These are phyloP conservation scores for Epicoccum sorghinum DNA, from an alignment of 2,329 filamentous ascomycete species.

Conservation along the genomic window DNA sequence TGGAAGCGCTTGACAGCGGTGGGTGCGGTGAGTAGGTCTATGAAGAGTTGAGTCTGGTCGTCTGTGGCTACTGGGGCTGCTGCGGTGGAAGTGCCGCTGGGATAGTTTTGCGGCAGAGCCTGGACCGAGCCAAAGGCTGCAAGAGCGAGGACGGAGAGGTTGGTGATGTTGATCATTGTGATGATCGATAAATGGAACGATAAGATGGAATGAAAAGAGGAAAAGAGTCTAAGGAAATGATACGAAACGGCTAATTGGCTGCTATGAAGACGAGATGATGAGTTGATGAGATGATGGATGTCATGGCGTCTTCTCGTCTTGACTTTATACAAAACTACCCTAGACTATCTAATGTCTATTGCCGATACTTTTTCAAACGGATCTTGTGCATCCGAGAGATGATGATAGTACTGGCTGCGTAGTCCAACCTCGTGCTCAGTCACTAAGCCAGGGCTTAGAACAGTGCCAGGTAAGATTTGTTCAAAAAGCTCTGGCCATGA, in stretches of 20 bases:
- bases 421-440: conserved; percentile 9
- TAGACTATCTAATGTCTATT: neutral
- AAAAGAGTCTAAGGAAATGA: conserved; percentile 10
- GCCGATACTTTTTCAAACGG: conserved; percentile 1
- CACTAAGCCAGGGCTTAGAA: conserved; percentile 15
- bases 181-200: conserved; percentile 28
- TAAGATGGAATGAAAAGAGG: conserved; percentile 16
- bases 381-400: conserved; percentile 8
- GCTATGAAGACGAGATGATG: conserved; percentile 36
- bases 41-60: conserved; percentile 35
- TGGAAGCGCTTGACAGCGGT: conserved; percentile 50
- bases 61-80: conserved; percentile 22
- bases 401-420: conserved; percentile 13
- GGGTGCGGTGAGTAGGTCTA: conserved; percentile 39
- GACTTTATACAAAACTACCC: conserved; percentile 34
- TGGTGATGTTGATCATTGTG: conserved; percentile 47
- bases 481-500: conserved; percentile 17
- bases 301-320: neutral
- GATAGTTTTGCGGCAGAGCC: conserved; percentile 34
- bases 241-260: conserved; percentile 31
- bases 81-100: conserved; percentile 18
- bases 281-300: conserved; percentile 26
- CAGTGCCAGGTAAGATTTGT: conserved; percentile 18
- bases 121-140: conserved; percentile 38
- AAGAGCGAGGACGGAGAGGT: conserved; percentile 42